These are phyloP conservation scores for Solanum pinnatisectum DNA, from an alignment of 257 asterid genomes.

Conservation along the genomic window DNA sequence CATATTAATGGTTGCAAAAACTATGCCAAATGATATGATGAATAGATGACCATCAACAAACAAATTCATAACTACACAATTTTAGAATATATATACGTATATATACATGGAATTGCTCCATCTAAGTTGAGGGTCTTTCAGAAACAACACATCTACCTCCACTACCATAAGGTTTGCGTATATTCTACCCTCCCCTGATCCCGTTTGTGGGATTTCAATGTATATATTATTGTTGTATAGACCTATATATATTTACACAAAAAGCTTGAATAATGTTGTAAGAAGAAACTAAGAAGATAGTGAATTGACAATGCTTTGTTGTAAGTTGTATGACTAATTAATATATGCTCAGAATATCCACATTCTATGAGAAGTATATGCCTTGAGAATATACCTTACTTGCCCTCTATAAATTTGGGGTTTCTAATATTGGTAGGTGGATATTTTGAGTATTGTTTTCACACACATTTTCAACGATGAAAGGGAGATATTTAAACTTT, in stretches of 20 bases:
- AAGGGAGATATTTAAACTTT: no score
- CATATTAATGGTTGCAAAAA: not conserved
- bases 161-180: rapidly evolving
- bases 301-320: not conserved
- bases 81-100: not conserved
- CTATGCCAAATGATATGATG: not conserved
- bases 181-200: rapidly evolving
- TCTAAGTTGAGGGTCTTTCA: no score
- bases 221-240: no score
- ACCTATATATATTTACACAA: not conserved
- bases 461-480: not conserved
- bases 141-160: not conserved
- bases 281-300: not conserved
- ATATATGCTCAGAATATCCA: not conserved
- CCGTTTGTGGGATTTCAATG: not conserved
- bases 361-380: not conserved
- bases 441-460: not conserved
- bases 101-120: not conserved
- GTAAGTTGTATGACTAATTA: not conserved
- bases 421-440: not conserved
- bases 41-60: slow-evolving; percentile 1
- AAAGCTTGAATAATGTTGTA: not conserved
- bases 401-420: not conserved
- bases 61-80: not conserved
- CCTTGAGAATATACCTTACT: not conserved